Base-by-base conservation (phyloP, 2,329 filamentous ascomycete genomes). In the Colletotrichum coccodes region DNA sequence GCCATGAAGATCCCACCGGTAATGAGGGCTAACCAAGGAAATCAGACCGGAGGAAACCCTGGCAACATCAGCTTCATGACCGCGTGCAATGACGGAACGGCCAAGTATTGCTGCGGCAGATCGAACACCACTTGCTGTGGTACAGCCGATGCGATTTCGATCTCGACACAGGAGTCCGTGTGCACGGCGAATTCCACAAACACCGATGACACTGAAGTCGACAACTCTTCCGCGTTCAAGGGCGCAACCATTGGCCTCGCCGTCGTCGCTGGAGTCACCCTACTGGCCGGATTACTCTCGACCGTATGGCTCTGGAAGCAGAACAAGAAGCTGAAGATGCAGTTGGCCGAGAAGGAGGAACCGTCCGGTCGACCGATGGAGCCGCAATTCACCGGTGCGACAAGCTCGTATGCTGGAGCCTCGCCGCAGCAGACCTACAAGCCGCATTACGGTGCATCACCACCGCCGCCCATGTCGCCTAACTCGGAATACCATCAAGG, bases 21-120 rank as follows among this genome's bases (percentile, higher is more conserved):
- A 1, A 21, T 6, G 30, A 12, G n/a, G 14, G 14, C 44, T 68
- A 34, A 68, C n/a, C 2, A 2, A 26, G 0, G 16, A 16, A 26
- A 28, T 60, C 52, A 71, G 64, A 8, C 36, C 4, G 57, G 64
- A 0, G 60, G 68, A 4, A 32, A 18, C 11, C 34, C 60, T 9
- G 32, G n/a, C 8, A 61, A 61, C 34, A 56, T 58, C 12, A 70
- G 53, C 52, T 56, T 70, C 38, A 57, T 70, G 32, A 70, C 67
- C 18, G 40, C 63, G 3, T 70, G 67, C 30, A 64, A 60, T 23
- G 71, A 76, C 6, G 78, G 77, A 30, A 73, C 76, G 1, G 70
- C 71, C 4, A 76, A 70, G 4, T 77, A 76, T 40, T 80, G 79
- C 71, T 79, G 77, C 28, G 78, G 79, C 12, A 56, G 64, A 14